Evolutionary conservation across 805 yeast species (phyloP), one percentile per base, ranked within the genome.

Genomic region (Hanseniaspora hatyaiensis): DNA sequence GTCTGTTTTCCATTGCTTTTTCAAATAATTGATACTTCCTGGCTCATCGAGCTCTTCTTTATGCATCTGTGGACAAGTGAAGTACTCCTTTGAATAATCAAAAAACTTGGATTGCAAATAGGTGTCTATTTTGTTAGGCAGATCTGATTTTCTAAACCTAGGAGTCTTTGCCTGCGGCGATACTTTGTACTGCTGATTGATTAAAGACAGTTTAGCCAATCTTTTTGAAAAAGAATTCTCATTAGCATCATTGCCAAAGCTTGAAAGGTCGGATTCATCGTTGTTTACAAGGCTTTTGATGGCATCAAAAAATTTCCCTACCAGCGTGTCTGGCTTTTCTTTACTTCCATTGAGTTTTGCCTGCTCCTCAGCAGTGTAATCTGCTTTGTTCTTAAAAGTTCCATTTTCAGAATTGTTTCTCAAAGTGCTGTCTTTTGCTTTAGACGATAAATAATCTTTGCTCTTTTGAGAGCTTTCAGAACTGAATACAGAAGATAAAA

Each of bases 41-140:
- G 94, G 92, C 60, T 87, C 95, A 55, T 89, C 96, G 15, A 77
- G 65, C 55, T 89, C 96, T 47, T 75, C 73, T 50, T 77, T 79
- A 9, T 84, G 78, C 80, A 88, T 80, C 59, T 89, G 97, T 0
- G 98, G 96, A 59, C 88, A 97, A 57, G 88, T 95, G 66, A 89
- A 92, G 58, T 87, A 88, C 61, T 92, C 98, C 51, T 85, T 59
- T 55, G 82, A 75, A 61, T 80, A 83, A 44, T 80, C 83, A 52
- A 82, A 73, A 55, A 83, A 81, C 6, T 75, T 74, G 8, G 85
- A 78, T 4, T 68, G 68, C 9, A 75, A 60, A 1, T 85, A 82
- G 3, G 81, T 56, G 4, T 64, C 65, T 2, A 60, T 52, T 20
- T 42, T 47, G 0, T 51, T 47, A 3, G 53, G 52, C 13, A 56